Base-by-base conservation (phyloP, 2,329 filamentous ascomycete species). In the Grosmannia serpens region DNA sequence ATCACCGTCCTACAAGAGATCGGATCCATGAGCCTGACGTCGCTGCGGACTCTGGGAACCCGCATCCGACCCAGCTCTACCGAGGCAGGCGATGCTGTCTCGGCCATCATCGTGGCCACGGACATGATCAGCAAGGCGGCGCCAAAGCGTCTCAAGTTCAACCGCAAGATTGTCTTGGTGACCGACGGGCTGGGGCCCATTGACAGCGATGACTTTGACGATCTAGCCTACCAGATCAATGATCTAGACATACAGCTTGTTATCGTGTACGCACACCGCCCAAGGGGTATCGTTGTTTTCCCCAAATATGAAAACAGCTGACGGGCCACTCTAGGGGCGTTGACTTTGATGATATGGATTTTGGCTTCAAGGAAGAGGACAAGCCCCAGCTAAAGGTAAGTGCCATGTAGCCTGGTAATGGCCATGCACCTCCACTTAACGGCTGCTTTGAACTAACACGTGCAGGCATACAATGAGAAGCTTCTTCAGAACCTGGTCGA, bases 331-430 rank as follows among this genome's bases (percentile, higher is more conserved):
- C 13, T n/a, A 91, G 87, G 57, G 94, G 94, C 17, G 83, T 95
- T 22, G 94, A 99, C 69, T 97, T 99, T 70, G 91, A 99, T 68
- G 91, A 96, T 69, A 69, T 83, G 1, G 91, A 95, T 2, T 96
- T 87, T 67, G 91, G 91, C 49, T 88, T 89, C 68, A 95, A 95
- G 70, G 92, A 97, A 73, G 91, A 96, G 70, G 82, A 88, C 63
- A 99, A 99, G 69, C 74, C 85, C 22, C 64, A 70, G 0, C 69
- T 71, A 56, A 97, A 97, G 78, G 85, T 86, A 67, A 47, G 17
- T 49, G 17, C 9, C 11, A 5, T 52, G 31, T 17, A 44, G 17
- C 47, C 5, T 54, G 5, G 22, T 51, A 29, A 13, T 27, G 33
- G 15, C 33, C 41, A 31, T 24, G 17, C 44, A 52, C 27, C 46